These are phyloP conservation scores for Hura crepitans DNA, from an alignment of 441 rosid species.

Conservation along the genomic window DNA sequence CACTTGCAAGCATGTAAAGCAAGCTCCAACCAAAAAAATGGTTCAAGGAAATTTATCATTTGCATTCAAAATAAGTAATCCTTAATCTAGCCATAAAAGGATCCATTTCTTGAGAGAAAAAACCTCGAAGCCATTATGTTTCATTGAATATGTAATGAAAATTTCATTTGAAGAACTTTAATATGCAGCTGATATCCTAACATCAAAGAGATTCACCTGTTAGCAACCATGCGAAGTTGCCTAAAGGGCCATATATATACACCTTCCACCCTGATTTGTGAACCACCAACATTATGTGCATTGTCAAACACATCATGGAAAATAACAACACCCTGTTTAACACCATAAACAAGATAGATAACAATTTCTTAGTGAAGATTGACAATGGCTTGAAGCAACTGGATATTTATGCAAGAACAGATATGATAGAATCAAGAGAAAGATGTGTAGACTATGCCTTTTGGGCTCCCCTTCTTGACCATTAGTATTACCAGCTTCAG, in stretches of 20 bases:
- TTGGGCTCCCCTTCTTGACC: not conserved
- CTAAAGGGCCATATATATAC: constrained; percentile 98
- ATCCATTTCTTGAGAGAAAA: not conserved
- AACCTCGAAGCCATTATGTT: not conserved
- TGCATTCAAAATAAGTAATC: not conserved
- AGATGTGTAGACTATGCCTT: not conserved
- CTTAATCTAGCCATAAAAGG: constrained; percentile 1
- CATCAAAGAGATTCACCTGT: constrained; percentile 50
- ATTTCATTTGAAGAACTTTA: not conserved
- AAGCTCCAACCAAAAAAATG: not conserved
- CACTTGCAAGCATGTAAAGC: not conserved
- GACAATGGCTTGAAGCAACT: constrained; percentile 1
- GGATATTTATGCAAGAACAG: not conserved
- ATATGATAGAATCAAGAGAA: not conserved
- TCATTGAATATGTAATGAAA: not conserved
- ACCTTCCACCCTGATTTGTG: constrained; percentile 94
- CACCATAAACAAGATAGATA: constrained; percentile 18
- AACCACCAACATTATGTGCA: constrained; percentile 83
- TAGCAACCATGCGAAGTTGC: constrained; percentile 94
- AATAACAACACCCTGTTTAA: constrained; percentile 82
- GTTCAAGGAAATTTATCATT: not conserved
- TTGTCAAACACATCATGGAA: constrained; percentile 93
- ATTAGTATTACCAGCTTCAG: not conserved
- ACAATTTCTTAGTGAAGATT: not conserved
- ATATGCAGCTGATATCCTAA: constrained; percentile 2